Conservation (phyloP, 768 basidiomycete genomes). For the Auriscalpium microsporum region DNA sequence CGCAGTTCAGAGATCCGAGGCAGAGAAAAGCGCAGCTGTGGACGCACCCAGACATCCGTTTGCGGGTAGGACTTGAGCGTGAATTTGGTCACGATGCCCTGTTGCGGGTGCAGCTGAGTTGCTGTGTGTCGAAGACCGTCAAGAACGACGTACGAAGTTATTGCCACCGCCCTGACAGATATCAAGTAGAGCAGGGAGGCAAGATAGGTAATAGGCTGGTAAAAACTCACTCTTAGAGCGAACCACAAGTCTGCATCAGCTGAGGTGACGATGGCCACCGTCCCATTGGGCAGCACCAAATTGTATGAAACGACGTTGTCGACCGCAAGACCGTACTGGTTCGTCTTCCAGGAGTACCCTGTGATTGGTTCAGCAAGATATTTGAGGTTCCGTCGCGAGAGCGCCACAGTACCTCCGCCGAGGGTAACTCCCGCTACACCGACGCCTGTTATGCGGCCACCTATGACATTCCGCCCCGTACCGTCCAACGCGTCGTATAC, state of each 20-base stretch:
- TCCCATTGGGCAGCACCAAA: slow-evolving; percentile 24
- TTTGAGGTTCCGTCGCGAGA: too few species aligned
- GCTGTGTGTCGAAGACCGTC: too few species aligned
- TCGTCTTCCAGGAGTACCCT: slow-evolving; percentile 26
- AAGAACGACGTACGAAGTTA: slow-evolving; percentile 2
- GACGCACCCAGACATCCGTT: slow-evolving; percentile 1
- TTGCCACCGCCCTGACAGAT: slow-evolving; percentile 3
- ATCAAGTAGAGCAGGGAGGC: too few species aligned
- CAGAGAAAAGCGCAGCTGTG: too few species aligned
- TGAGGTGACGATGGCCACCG: background rate
- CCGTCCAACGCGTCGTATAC: slow-evolving; percentile 15
- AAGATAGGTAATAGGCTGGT: too few species aligned
- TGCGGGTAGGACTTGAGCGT: background rate
- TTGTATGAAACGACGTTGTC: slow-evolving; percentile 24
- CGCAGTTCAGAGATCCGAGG: too few species aligned
- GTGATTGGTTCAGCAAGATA: background rate
- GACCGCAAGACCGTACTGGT: slow-evolving; percentile 7
- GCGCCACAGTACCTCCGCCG: too few species aligned
- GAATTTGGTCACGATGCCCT: slow-evolving; percentile 10
- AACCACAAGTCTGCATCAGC: slow-evolving; percentile 7
- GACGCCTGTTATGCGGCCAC: slow-evolving; percentile 17
- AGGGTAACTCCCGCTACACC: slow-evolving; percentile 16
- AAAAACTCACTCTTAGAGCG: slow-evolving; percentile 3
- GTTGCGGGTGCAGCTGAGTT: too few species aligned
- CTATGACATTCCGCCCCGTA: slow-evolving; percentile 15